phyloP scores from a whole-genome alignment of 2,329 filamentous ascomycete species.

The Beauveria rudraprayagi region DNA sequence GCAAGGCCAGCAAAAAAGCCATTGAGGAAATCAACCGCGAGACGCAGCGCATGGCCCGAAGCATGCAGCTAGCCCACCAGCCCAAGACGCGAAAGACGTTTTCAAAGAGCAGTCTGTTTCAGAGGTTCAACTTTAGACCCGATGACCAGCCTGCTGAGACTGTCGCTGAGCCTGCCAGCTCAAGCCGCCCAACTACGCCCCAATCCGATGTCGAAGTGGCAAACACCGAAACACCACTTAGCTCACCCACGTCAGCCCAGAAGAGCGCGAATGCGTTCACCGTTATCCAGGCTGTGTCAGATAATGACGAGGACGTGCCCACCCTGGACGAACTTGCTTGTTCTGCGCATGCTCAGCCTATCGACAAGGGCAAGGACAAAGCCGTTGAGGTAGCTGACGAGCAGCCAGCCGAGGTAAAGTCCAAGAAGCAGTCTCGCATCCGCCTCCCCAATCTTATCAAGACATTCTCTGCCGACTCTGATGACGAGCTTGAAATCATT shows the following conservation, averaged over 20 bases:
- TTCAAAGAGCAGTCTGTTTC: slow-evolving; percentile 72
- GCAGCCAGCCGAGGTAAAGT: slow-evolving; percentile 18
- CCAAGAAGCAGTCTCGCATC: slow-evolving; percentile 43
- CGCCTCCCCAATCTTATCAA: slow-evolving; percentile 35
- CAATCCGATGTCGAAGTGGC: slow-evolving; percentile 45
- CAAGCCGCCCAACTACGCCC: slow-evolving; percentile 46
- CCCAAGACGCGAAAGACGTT: slow-evolving; percentile 89
- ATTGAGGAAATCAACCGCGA: slow-evolving; percentile 92
- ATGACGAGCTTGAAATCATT: slow-evolving; percentile 59
- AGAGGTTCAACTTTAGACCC: slow-evolving; percentile 68
- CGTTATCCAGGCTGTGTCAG: slow-evolving; percentile 14
- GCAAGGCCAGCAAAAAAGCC: slow-evolving; percentile 91
- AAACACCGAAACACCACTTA: slow-evolving; percentile 59
- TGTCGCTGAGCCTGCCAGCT: slow-evolving; percentile 38
- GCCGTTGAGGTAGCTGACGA: slow-evolving; percentile 23
- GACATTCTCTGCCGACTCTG: slow-evolving; percentile 37
- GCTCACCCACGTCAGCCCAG: slow-evolving; percentile 48
- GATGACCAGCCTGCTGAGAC: slow-evolving; percentile 21
- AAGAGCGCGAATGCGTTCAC: slow-evolving; percentile 18
- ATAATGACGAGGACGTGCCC: slow-evolving; percentile 29
- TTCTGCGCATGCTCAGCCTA: slow-evolving; percentile 25
- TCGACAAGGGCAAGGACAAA: slow-evolving; percentile 55
- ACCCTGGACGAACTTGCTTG: slow-evolving; percentile 24
- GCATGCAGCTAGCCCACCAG: slow-evolving; percentile 85
- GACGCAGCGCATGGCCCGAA: slow-evolving; percentile 82